Base-by-base conservation (phyloP, 1,139 yeast genomes). In the Pichia sp. region DNA sequence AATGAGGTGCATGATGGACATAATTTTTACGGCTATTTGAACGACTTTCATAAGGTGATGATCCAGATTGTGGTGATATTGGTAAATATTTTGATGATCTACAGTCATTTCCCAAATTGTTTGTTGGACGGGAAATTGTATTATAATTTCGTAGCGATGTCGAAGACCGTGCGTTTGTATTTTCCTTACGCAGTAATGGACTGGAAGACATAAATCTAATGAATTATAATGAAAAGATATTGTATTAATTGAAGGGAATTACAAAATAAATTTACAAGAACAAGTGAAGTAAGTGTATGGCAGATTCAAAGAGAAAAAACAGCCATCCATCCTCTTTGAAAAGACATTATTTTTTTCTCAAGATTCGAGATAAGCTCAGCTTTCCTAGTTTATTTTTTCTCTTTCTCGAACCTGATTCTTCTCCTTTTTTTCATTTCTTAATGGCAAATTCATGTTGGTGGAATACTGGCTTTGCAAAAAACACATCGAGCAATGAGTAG, bases 81-180 rank as follows among this genome's bases (percentile, higher is more conserved):
- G 42, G 42, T 20, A 8, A 16, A 39, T 39, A 39, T 28, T 20
- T 24, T 4, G 20, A 11, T 16, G 16, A 16, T 16, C 16, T 16
- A 24, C 23, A 22, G 5, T 25, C 36, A 23, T 33, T 12, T 7
- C 36, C 36, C 9, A 6, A 6, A 6, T 9, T 26, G 28, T 26
- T 26, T 6, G 28, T 6, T 26, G 28, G 9, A 24, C 41, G 27
- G 12, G 35, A 39, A 10, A 35, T 41, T 5, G 48, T 23, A 24
- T 33, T 39, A 22, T 45, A 45, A 20, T 36, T 41, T 27, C 39
- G 16, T 20, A 45, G n/a, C 9, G 42, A 41, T 20, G 43, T 26
- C 11, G 48, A 33, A 3, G 39, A 38, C 9, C 35, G 28, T 10
- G 45, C 23, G 22, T 35, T n/a, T 10, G 11, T 33, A 41, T 38